Percentiles rank a stretch among this genome's conserved stretches.
Conservation (phyloP, 768 basidiomycete genomes). For the Harrya chromipes region DNA sequence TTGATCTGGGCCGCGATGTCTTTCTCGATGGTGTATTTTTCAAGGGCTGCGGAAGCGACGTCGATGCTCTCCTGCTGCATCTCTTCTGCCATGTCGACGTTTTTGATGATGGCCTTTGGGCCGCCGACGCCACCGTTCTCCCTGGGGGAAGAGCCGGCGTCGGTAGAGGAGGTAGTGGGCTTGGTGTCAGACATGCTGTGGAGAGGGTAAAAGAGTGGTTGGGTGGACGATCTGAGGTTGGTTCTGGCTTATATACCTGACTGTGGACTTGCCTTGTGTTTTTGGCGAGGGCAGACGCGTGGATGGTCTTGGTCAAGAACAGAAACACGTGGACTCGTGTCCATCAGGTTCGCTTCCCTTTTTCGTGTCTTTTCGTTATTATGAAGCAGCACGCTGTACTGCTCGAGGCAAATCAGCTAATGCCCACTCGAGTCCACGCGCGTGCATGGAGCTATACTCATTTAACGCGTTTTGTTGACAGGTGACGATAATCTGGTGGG, state of each 20-base stretch:
- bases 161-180: conserved; percentile 53
- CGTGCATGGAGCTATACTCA: no score
- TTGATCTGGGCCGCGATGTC: conserved; percentile 98
- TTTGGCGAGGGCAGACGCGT: conserved; percentile 21
- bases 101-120: conserved; percentile 91
- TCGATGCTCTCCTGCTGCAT: conserved; percentile 96
- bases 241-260: conserved; percentile 27
- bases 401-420: no score
- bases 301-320: conserved; percentile 11
- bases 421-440: no score
- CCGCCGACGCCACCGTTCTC: conserved; percentile 37
- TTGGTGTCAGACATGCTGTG: conserved; percentile 57
- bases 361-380: not conserved
- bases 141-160: conserved; percentile 44
- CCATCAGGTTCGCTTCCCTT: conserved; percentile 3
- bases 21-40: conserved; percentile 94
- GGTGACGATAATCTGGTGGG: no score
- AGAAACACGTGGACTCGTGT: conserved; percentile 16
- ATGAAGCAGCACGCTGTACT: no score
- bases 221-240: not conserved
- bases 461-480: no score
- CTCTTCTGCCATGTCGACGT: conserved; percentile 94
- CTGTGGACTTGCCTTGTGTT: conserved; percentile 26
- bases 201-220: not conserved
- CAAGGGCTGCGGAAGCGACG: conserved; percentile 78